These are phyloP conservation scores for Psilocybe tampanensis DNA, from an alignment of 768 basidiomycete species.

Conservation along the genomic window DNA sequence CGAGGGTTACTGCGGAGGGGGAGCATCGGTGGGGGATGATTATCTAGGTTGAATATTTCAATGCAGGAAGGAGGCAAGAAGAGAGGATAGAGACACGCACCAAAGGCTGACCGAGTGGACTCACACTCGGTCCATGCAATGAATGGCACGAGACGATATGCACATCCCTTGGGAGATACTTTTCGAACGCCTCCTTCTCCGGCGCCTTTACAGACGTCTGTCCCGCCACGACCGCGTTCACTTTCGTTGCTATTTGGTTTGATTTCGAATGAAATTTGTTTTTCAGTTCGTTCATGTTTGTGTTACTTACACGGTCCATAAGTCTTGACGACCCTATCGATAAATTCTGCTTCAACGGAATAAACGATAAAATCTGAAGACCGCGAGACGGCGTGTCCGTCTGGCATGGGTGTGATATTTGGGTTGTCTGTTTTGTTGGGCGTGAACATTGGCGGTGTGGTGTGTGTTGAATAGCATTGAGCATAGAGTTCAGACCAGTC, in stretches of 20 bases:
- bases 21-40: slow-evolving; percentile 86
- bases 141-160: slow-evolving; percentile 94
- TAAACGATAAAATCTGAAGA: slow-evolving; percentile 94
- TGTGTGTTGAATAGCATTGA: no score
- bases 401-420: slow-evolving; percentile 62
- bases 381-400: slow-evolving; percentile 88
- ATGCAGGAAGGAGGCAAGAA: background rate
- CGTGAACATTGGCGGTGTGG: background rate
- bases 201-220: slow-evolving; percentile 98
- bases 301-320: slow-evolving; percentile 85
- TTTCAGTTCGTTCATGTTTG: no score
- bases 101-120: slow-evolving; percentile 86
- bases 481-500: no score
- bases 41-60: slow-evolving; percentile 51
- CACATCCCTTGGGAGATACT: slow-evolving; percentile 81
- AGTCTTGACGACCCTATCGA: slow-evolving; percentile 76
- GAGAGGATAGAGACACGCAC: slow-evolving; percentile 42
- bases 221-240: slow-evolving; percentile 89
- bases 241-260: slow-evolving; percentile 77
- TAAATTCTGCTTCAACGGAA: slow-evolving; percentile 92
- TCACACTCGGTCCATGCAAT: slow-evolving; percentile 90
- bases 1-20: slow-evolving; percentile 69
- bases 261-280: no score
- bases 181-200: slow-evolving; percentile 88
- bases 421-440: slow-evolving; percentile 42